Evolutionary conservation across 31 red algal genomes (phyloP), one percentile per base, ranked within the genome.

Genomic region (Odonthalia washingtoniensis): DNA sequence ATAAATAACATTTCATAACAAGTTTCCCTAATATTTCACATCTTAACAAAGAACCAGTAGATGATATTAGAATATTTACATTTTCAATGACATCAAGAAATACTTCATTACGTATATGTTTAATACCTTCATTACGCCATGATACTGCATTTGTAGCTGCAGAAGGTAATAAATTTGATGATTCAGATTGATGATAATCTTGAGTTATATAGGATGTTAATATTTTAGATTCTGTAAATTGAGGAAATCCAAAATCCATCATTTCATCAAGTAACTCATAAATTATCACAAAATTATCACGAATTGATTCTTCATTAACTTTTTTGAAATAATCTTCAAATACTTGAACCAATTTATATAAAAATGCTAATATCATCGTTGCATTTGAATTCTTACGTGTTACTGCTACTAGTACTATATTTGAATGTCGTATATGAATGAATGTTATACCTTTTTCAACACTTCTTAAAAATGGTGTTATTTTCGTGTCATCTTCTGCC

Each of bases 21-120:
- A 99, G 49, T 80, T 83, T 87, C 60, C 98, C 98, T 31, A 93
- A 62, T 43, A 99, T 90, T 73, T 96, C 95, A 17, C 92, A 95
- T 28, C 94, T 90, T 40, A 99, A 72, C 26, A 97, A 45, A 61
- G 92, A 88, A n/a, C 98, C 98, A 44, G 86, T 76, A 38, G 77
- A 92, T 9, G 93, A 89, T 31, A 99, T 85, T 0, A 99, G 82
- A 62, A 99, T 87, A 85, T 95, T 99, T 27, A 99, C 89, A 28
- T 95, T 95, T 60, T 99, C 98, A 76, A 99, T 97, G 45, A 99
- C 98, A 85, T 99, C 98, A 26, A 99, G 86, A 60, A 99, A 99
- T 2, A 99, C 93, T 67, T 99, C 98, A 85, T 99, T 99, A 39
- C 92, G 85, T 21, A 77, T 65, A 66, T 99, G 98, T 57, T 90